Percentiles rank a stretch among this genome's conserved stretches.
phyloP scores from a whole-genome alignment of 805 yeast genomes.

The Spathaspora gorwiae region DNA sequence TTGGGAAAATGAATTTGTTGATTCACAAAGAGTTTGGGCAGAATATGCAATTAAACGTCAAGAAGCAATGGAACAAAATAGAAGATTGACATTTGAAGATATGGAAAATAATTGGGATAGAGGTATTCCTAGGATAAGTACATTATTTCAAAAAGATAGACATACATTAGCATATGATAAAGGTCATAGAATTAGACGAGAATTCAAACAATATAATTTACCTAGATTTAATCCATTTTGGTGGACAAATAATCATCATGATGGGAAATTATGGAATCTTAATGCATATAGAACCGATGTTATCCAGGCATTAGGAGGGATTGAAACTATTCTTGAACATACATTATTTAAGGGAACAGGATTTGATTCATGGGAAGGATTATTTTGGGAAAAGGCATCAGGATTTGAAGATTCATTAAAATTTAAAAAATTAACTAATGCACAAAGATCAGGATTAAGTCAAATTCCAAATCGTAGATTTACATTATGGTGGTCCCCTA shows the following conservation, averaged over 20 bases:
- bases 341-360: slow-evolving; percentile 96
- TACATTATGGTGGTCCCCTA: slow-evolving; percentile 99
- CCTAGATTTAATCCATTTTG: slow-evolving; percentile 83
- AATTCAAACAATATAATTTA: slow-evolving; percentile 68
- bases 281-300: slow-evolving; percentile 93
- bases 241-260: slow-evolving; percentile 95
- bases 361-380: slow-evolving; percentile 96
- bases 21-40: slow-evolving; percentile 96
- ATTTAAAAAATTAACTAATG: slow-evolving; percentile 91
- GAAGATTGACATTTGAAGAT: slow-evolving; percentile 87
- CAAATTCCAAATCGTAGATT: slow-evolving; percentile 97
- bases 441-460: slow-evolving; percentile 94
- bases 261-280: slow-evolving; percentile 92
- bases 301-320: slow-evolving; percentile 95
- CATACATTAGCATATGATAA: slow-evolving; percentile 92
- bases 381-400: slow-evolving; percentile 97
- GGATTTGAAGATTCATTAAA: slow-evolving; percentile 97
- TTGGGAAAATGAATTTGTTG: slow-evolving; percentile 95
- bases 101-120: slow-evolving; percentile 94
- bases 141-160: slow-evolving; percentile 90
- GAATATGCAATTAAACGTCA: slow-evolving; percentile 88
- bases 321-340: slow-evolving; percentile 92
- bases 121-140: slow-evolving; percentile 94
- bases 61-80: slow-evolving; percentile 80
- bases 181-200: slow-evolving; percentile 82